Evolutionary conservation across 2,329 filamentous ascomycete species (phyloP).

Genomic region (Ramularia collo-cygni): DNA sequence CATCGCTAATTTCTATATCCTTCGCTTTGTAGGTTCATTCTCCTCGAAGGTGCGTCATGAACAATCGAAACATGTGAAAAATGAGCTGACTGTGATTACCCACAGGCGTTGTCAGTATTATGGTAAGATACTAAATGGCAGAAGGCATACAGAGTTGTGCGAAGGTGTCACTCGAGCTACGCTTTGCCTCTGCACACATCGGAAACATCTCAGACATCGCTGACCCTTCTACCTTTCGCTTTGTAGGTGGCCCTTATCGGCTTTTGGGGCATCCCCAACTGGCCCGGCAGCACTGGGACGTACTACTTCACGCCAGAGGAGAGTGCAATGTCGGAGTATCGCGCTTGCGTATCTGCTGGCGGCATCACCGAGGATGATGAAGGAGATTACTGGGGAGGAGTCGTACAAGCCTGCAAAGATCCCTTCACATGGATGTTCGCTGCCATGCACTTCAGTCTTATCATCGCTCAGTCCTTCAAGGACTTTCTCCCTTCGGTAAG

Average conservation of each 20-base stretch:
- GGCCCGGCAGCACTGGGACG: conserved; percentile 5
- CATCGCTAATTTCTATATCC: too few relatives aligned
- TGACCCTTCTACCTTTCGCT: too few relatives aligned
- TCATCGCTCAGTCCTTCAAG: conserved; percentile 19
- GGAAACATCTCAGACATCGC: too few relatives aligned
- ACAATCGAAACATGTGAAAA: too few relatives aligned
- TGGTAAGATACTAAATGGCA: too few relatives aligned
- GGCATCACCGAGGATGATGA: conserved; percentile 38
- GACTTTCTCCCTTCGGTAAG: conserved; percentile 11
- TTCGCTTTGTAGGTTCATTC: too few relatives aligned
- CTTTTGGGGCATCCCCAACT: conserved; percentile 3
- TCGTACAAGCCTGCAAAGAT: conserved; percentile 10
- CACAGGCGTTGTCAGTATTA: too few relatives aligned
- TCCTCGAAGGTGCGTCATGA: conserved; percentile 10
- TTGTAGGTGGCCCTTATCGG: conserved; percentile 4
- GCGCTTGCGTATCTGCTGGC: conserved; percentile 37
- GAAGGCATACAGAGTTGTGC: too few relatives aligned
- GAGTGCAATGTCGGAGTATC: conserved; percentile 5
- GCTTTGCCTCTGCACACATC: too few relatives aligned
- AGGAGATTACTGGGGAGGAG: conserved; percentile 22
- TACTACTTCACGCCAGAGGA: conserved; percentile 7
- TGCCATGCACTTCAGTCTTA: conserved; percentile 32
- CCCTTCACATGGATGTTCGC: conserved; percentile 26
- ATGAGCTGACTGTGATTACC: too few relatives aligned
- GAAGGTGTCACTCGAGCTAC: too few relatives aligned